Evolutionary conservation across 352 stramenopile species (phyloP), one percentile per base, ranked within the genome.

Genomic region (Phytopythium oedochilum): DNA sequence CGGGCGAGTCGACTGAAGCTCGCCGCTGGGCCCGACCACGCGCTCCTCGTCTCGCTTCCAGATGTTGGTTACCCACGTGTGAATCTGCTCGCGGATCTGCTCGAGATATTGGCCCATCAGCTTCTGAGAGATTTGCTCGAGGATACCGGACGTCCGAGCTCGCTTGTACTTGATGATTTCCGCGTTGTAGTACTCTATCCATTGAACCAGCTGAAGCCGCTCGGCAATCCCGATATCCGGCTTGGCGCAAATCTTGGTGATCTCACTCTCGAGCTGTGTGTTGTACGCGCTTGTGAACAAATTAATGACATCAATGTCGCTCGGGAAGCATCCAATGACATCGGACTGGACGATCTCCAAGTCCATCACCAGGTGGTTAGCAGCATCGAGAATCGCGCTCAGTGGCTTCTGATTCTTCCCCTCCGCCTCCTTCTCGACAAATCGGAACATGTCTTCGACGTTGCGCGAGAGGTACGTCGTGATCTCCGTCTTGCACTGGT

Each of bases 151-250:
- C 1, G 81, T 73, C 7, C 77, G 68, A 0, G 80, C 81, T 9
- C 82, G 76, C 49, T 88, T 89, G 73, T 89, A 92, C 60, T 89
- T 92, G 65, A 86, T 76, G 26, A 94, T 86, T 64, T 94, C 82
- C 0, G 68, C 66, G 64, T 94, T 94, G 70, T 92, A 94, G 59
- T 92, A 92, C 45, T 94, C 84, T 38, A 94, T 92, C 84, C 84
- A 94, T 59, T 94, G 84, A 18, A 94, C 76, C 26, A 94, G 65
- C 44, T 94, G 82, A 5, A 94, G 63, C 0, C 82, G 83, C 32
- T 92, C 76, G 0, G 78, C 78, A 38, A 92, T 83, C 4, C 84
- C 75, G 1, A 92, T 63, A 31, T 92, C 76, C 6, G 74, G 63
- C 46, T 78, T 73, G 0, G 64, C 63, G 52, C 75, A 89, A 23